phyloP scores from a whole-genome alignment of 2,329 filamentous ascomycete species.

The Hypoxylon sp. region DNA sequence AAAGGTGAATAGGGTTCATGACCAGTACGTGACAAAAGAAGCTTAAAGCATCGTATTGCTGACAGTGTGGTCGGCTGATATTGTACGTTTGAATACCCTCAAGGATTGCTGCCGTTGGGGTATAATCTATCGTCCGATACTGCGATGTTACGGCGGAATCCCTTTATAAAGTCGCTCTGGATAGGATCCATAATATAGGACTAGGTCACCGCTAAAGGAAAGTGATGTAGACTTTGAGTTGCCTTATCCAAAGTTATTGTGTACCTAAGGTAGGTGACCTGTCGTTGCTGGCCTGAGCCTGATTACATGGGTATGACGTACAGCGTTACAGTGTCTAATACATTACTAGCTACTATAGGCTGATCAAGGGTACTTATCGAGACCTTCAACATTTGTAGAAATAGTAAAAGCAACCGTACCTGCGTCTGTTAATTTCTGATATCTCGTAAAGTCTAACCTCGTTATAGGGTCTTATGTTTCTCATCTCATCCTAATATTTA shows the following conservation, averaged over 20 bases:
- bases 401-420: neutral
- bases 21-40: neutral
- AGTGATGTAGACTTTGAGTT: neutral
- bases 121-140: neutral
- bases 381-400: slow-evolving; percentile 12
- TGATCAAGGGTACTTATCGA: slow-evolving; percentile 11
- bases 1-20: neutral
- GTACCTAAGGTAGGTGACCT: neutral
- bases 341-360: neutral
- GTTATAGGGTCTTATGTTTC: slow-evolving; percentile 20
- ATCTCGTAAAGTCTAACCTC: neutral
- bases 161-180: neutral
- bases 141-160: slow-evolving; percentile 12
- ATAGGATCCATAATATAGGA: neutral
- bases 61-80: slow-evolving; percentile 25
- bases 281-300: slow-evolving; percentile 6
- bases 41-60: slow-evolving; percentile 38
- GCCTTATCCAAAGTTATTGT: neutral
- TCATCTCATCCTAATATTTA: slow-evolving; percentile 14
- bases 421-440: slow-evolving; percentile 8
- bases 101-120: neutral
- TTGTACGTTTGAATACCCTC: neutral
- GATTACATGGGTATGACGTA: slow-evolving; percentile 18
- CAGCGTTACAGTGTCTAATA: slow-evolving; percentile 21
- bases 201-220: neutral